Percentiles rank a stretch among this genome's conserved stretches.
These are phyloP conservation scores for Pseudonectria buxi DNA, from an alignment of 2,329 filamentous ascomycete genomes.

Conservation along the genomic window DNA sequence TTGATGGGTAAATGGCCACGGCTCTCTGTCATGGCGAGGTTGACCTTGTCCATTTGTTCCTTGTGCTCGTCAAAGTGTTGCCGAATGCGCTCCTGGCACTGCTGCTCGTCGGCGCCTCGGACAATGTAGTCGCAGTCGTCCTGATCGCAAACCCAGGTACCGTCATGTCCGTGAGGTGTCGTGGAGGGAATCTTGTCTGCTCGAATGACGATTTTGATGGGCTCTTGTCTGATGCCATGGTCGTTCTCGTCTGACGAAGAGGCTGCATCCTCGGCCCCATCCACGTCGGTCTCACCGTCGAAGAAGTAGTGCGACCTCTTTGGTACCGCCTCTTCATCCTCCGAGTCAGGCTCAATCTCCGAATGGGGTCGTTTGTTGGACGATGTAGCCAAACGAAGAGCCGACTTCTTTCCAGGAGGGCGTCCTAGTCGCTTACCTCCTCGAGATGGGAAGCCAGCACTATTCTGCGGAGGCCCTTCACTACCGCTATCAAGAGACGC, in stretches of 20 bases:
- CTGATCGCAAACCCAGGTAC: slow-evolving; percentile 61
- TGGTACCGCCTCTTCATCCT: slow-evolving; percentile 27
- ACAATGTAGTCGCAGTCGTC: slow-evolving; percentile 59
- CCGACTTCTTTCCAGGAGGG: slow-evolving; percentile 37
- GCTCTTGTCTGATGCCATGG: slow-evolving; percentile 12
- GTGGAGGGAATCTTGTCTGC: slow-evolving; percentile 44
- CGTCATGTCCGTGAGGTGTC: slow-evolving; percentile 47
- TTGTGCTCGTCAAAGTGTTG: slow-evolving; percentile 57
- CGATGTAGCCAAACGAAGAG: slow-evolving; percentile 34
- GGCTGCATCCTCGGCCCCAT: slow-evolving; percentile 19
- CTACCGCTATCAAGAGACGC: slow-evolving; percentile 2
- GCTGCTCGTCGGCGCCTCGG: slow-evolving; percentile 50
- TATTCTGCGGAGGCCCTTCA: slow-evolving; percentile 16
- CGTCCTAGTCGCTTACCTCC: slow-evolving; percentile 31
- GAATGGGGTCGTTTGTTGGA: slow-evolving; percentile 39
- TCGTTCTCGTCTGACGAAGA: slow-evolving; percentile 17
- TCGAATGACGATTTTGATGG: slow-evolving; percentile 39
- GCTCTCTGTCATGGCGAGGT: slow-evolving; percentile 51
- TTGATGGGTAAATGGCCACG: slow-evolving; percentile 49
- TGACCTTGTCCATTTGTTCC: slow-evolving; percentile 42
- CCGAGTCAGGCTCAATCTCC: slow-evolving; percentile 33
- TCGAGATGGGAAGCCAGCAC: slow-evolving; percentile 14
- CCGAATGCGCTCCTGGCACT: slow-evolving; percentile 49
- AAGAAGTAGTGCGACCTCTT: slow-evolving; percentile 31
- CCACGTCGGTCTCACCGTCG: slow-evolving; percentile 25